Base-by-base conservation (phyloP, 495 filamentous ascomycete species). In the Penicillium subrubescens region DNA sequence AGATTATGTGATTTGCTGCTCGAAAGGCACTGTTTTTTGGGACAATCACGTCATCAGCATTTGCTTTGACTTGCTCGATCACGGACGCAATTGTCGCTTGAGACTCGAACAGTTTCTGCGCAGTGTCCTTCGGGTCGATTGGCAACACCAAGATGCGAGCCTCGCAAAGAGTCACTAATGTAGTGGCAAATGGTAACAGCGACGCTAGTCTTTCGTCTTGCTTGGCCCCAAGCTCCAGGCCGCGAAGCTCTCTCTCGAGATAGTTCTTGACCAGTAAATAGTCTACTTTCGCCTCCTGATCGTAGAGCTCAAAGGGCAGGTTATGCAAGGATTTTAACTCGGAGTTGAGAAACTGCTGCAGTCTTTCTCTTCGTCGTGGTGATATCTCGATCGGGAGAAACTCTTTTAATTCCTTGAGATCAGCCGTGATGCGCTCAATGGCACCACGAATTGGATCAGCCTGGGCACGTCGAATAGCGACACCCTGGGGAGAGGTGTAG, bases 261-360 rank as follows among this genome's bases (percentile, higher is more conserved):
- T 75, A 81, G 48, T 77, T 82, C 27, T 75, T 71, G 37, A 82
- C 60, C 1, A 82, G 72, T 19, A 83, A 34, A 54, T 79, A 77
- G 57, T 83, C 81, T 0, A 80, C 74, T 54, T 73, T 79, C 39
- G 71, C 73, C 21, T 80, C 67, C 61, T 82, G 80, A 25, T 75
- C 68, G 17, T 73, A 74, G 2, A 63, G 62, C 6, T 69, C 63
- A 62, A 82, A 82, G 3, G 59, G 60, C 19, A 53, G 44, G 11
- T 63, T 25, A 4, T 39, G 56, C n/a, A 70, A 50, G 21, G 31
- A 43, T n/a, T 57, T 46, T 8, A 67, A 44, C 37, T 67, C 68
- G 7, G 23, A 53, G 17, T 12, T 43, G 8, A 70, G 59, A 33
- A 65, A 70, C 0, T 60, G n/a, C 11, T 37, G 27, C 5, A 67